Evolutionary conservation across 2,329 filamentous ascomycete species (phyloP), one percentile per base, ranked within the genome.

Genomic region (Aspergillus sp.): DNA sequence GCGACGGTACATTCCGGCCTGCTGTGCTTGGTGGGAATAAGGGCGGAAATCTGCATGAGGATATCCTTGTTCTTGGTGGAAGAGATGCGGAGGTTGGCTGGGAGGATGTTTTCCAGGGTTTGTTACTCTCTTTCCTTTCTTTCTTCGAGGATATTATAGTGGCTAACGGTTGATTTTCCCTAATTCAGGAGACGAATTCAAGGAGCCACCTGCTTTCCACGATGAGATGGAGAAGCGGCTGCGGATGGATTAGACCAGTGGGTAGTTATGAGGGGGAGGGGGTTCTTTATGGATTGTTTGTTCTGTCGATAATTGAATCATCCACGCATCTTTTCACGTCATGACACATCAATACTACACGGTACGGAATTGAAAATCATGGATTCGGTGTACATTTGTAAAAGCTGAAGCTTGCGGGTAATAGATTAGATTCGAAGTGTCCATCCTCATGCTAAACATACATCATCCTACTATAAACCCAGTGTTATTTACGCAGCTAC

Each of bases 171-270:
- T n/a, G 24, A 56, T 53, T 61, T 33, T n/a, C 43, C 56, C 60
- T 27, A 6, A 31, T 56, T 39, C 62, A 83, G 83, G 81, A 59
- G 88, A 90, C 66, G 91, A 93, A 76, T 83, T 86, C 73, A 84
- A 87, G 68, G 83, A 85, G 60, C 80, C 86, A 43, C 85, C 88
- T 23, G 86, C 88, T 53, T 87, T 97, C 77, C 92, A 97, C 68
- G 88, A 91, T 57, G 93, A 98, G 85, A 92, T 97, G 86, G 93
- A 97, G 86, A 85, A 86, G 77, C 91, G 91, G 83, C 80, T 96
- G 76, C 90, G 87, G 83, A 96, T 97, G 86, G 82, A 77, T 57
- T 75, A 67, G 65, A 64, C 45, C 46, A 11, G 59, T 57, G 19
- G 46, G n/a, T 48, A 24, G 11, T 39, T 7, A 15, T n/a, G 35